Base-by-base conservation (phyloP, 2,329 filamentous ascomycete genomes). In the Nothopassalora personata region DNA sequence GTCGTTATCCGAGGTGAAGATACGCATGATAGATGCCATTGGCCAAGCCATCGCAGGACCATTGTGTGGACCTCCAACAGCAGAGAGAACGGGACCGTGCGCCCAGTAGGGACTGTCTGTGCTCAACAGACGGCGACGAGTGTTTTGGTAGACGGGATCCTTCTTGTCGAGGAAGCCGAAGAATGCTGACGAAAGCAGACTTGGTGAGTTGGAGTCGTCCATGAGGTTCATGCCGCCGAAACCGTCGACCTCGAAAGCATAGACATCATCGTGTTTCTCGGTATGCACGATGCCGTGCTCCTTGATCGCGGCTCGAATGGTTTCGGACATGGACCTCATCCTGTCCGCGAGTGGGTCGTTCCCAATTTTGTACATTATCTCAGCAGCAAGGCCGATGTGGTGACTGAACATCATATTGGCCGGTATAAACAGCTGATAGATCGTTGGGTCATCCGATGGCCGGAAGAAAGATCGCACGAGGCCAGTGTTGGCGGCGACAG, bases 151-250 rank as follows among this genome's bases (percentile, higher is more conserved):
- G 5, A 74, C 72, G 0, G 64, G 57, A 39, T 78, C 72, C 15
- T 72, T 65, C 23, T 56, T 48, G 33, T 61, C 55, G 10, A 59
- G 49, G 30, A 56, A 64, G 11, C 58, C 58, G 43, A 64, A 64
- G 34, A 64, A 54, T 10, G 59, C 56, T 5, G 57, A 52, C 15
- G 61, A 64, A 3, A 89, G 78, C 2, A 89, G 78, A n/a, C 81
- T 85, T 0, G 86, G 86, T 51, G 88, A 83, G 61, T 88, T 88
- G 36, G 86, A 85, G 49, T 88, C 86, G 65, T 88, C 86, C 86
- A 88, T 88, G 47, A 86, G 75, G 61, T 82, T 86, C 54, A 68
- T 66, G 19, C 59, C 57, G 13, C 57, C 75, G 61, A 73, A 79
- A 11, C 77, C 77, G 56, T 79, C 77, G 28, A 79, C 69, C 62